Conservation (phyloP, 345 rosid species). For the Draba incana region DNA sequence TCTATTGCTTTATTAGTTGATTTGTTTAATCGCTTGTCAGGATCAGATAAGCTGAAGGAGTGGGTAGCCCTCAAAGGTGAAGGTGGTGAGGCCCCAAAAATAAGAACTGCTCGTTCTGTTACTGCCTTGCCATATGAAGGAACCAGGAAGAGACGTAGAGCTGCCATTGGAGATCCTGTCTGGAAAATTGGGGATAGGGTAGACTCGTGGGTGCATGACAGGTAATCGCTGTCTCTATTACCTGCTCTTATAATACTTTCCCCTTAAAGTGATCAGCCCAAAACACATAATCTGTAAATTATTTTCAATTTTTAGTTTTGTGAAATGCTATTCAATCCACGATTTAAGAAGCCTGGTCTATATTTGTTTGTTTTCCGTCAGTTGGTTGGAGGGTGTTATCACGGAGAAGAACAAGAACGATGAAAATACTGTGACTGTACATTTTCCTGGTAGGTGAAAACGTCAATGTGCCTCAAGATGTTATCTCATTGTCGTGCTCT, state of each 20-base stretch:
- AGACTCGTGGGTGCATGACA: constrained; percentile 81
- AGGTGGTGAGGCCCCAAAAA: constrained; percentile 63
- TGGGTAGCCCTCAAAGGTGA: constrained; percentile 79
- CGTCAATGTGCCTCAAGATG: constrained; percentile 18
- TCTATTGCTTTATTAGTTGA: constrained; percentile 20
- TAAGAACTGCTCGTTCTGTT: constrained; percentile 74
- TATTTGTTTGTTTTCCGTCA: constrained; percentile 42
- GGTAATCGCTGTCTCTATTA: constrained; percentile 47
- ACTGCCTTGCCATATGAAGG: constrained; percentile 79
- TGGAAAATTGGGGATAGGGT: constrained; percentile 96
- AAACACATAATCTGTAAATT: constrained; percentile 11
- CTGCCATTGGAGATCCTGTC: constrained; percentile 64
- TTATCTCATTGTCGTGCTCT: constrained; percentile 8
- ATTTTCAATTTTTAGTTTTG: not conserved
- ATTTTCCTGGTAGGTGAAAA: constrained; percentile 67
- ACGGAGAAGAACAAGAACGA: constrained; percentile 84
- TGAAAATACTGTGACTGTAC: constrained; percentile 63
- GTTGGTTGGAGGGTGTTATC: constrained; percentile 97
- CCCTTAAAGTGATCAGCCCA: not conserved
- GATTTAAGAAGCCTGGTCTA: constrained; percentile 13
- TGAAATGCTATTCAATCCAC: constrained; percentile 8
- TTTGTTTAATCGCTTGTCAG: constrained; percentile 42
- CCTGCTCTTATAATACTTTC: not conserved
- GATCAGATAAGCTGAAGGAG: constrained; percentile 76
- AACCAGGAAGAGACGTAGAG: constrained; percentile 92